phyloP scores from a whole-genome alignment of 1,284 basidiomycete species.

The Cryptococcus sp. region DNA sequence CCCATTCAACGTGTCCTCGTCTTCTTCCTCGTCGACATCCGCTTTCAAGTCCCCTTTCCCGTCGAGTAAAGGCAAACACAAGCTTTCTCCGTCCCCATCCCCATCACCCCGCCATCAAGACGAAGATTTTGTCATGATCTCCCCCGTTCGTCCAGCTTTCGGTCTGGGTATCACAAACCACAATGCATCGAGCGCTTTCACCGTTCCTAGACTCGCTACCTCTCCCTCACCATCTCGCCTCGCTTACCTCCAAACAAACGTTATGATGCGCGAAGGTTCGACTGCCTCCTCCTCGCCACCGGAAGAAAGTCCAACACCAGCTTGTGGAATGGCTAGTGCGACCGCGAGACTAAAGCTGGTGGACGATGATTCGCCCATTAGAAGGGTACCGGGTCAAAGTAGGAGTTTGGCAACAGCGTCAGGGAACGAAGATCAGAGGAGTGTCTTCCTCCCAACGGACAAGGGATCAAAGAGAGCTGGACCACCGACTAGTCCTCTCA shows the following conservation, averaged over 20 bases:
- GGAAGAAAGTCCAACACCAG: constrained; percentile 44
- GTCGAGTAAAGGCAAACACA: constrained; percentile 44
- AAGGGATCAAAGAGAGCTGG: constrained; percentile 4
- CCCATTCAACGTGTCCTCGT: constrained; percentile 17
- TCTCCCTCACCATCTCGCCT: constrained; percentile 15
- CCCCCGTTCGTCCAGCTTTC: constrained; percentile 32
- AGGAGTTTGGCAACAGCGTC: constrained; percentile 28
- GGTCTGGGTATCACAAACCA: constrained; percentile 12
- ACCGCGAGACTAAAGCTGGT: constrained; percentile 41
- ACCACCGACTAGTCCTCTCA: constrained; percentile 31
- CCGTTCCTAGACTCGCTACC: constrained; percentile 3
- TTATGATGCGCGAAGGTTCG: constrained; percentile 12
- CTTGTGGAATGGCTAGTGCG: constrained; percentile 44
- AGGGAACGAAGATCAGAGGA: constrained; percentile 13
- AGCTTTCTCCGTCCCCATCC: constrained; percentile 46
- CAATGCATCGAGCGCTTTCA: constrained; percentile 1
- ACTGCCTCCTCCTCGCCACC: constrained; percentile 30
- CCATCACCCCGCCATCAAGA: constrained; percentile 36
- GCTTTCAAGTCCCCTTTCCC: constrained; percentile 33
- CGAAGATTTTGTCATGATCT: constrained; percentile 52
- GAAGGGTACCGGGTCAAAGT: constrained; percentile 45
- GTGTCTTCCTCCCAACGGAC: constrained; percentile 16
- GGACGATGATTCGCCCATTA: constrained; percentile 46
- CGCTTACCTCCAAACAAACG: constrained; percentile 9
- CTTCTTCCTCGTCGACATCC: constrained; percentile 5